phyloP scores from a whole-genome alignment of 106 monocot genomes.

The Dactylorhiza incarnata region DNA sequence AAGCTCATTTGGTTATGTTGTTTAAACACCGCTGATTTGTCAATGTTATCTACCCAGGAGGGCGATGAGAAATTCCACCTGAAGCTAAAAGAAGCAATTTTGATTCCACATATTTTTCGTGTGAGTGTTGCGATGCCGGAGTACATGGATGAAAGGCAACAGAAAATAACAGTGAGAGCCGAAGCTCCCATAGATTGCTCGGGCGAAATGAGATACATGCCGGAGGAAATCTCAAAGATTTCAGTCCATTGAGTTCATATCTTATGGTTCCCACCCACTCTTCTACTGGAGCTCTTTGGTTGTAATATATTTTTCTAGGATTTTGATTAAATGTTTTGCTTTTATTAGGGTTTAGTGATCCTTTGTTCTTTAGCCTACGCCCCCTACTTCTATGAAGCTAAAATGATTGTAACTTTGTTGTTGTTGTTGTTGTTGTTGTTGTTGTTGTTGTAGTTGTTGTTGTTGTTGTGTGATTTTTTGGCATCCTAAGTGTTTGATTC shows the following conservation, averaged over 20 bases:
- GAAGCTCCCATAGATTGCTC: conserved; percentile 53
- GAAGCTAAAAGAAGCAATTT: conserved; percentile 77
- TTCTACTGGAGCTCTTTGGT: not conserved
- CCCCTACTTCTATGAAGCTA: too few species aligned
- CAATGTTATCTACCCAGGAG: conserved; percentile 29
- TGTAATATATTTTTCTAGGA: not conserved
- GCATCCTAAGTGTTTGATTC: too few species aligned
- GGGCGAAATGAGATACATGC: conserved; percentile 56
- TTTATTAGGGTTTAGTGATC: too few species aligned
- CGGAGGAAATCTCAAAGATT: conserved; percentile 82
- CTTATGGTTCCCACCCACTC: not conserved
- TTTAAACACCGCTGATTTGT: too few species aligned
- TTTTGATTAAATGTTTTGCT: not conserved
- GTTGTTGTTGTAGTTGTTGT: too few species aligned
- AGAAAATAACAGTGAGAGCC: conserved; percentile 75
- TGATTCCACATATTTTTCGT: conserved; percentile 69
- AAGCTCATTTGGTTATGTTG: too few species aligned
- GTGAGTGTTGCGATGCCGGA: conserved; percentile 69
- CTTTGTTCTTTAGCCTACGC: not conserved
- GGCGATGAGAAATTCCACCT: conserved; percentile 66
- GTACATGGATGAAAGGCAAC: conserved; percentile 73
- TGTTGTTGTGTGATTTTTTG: too few species aligned
- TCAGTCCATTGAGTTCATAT: conserved; percentile 21
- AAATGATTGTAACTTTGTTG: too few species aligned
- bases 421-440: too few species aligned